Evolutionary conservation across 192 early-diverging fungal species (phyloP).

Genomic region (Mortierella antarctica): DNA sequence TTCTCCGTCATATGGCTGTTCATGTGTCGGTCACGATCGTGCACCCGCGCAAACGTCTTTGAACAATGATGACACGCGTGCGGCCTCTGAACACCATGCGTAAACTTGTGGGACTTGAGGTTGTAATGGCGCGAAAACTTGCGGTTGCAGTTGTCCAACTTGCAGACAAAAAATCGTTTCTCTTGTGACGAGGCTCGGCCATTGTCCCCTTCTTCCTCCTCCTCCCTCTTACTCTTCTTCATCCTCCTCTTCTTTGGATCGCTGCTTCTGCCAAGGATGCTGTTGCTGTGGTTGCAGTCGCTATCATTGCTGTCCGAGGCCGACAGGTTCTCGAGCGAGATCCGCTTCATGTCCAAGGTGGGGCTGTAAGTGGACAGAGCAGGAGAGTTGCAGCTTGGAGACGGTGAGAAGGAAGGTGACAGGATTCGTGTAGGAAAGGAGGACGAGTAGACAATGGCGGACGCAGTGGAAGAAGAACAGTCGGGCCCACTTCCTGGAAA

Average conservation of each 20-base stretch:
- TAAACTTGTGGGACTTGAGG: conserved; percentile 74
- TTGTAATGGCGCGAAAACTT: conserved; percentile 78
- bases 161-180: conserved; percentile 7
- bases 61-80: conserved; percentile 75
- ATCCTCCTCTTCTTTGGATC: background rate
- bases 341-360: conserved; percentile 9
- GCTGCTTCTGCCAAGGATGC: background rate
- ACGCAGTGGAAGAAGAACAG: background rate
- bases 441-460: background rate
- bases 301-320: conserved; percentile 11
- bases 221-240: background rate
- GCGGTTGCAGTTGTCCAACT: conserved; percentile 59
- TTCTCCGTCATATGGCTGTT: conserved; percentile 77
- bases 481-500: no score
- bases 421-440: background rate
- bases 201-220: background rate
- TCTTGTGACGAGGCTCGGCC: background rate
- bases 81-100: conserved; percentile 73
- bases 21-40: conserved; percentile 80
- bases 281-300: conserved; percentile 2
- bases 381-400: conserved; percentile 14
- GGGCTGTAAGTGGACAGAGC: background rate
- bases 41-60: conserved; percentile 82
- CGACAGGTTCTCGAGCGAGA: background rate
- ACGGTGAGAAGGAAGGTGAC: background rate